Percentiles rank a stretch among this genome's conserved stretches.
Evolutionary conservation across 2,329 filamentous ascomycete genomes (phyloP).

Genomic region (Bipolaris bicolor): DNA sequence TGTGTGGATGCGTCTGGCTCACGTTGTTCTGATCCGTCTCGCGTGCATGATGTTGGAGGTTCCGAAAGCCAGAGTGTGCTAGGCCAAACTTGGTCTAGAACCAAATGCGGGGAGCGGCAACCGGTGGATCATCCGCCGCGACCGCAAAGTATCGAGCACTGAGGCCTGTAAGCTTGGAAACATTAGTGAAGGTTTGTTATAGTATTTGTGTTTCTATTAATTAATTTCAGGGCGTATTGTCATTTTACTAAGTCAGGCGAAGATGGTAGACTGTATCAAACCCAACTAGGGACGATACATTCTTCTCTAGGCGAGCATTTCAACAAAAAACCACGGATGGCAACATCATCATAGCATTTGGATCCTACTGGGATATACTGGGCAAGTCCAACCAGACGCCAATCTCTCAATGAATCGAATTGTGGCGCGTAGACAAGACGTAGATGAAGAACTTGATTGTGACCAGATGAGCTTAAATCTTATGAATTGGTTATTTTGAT

Average conservation of each 20-base stretch:
- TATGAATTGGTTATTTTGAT: background rate
- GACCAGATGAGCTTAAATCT: background rate
- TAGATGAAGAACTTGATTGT: background rate
- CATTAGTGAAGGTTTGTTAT: background rate
- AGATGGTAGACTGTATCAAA: background rate
- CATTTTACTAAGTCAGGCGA: background rate
- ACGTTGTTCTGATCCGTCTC: slow-evolving; percentile 17
- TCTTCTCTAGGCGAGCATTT: background rate
- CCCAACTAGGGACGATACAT: background rate
- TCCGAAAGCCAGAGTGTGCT: slow-evolving; percentile 23
- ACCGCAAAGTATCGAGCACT: background rate
- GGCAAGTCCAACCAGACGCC: background rate
- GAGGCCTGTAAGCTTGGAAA: background rate
- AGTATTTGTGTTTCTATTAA: background rate
- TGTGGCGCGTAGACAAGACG: background rate
- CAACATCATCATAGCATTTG: background rate
- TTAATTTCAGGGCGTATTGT: too few relatives aligned
- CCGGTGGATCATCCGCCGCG: slow-evolving; percentile 13
- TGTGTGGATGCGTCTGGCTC: slow-evolving; percentile 8
- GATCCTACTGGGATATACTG: background rate
- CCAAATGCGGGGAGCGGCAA: slow-evolving; percentile 17
- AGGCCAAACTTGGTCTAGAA: slow-evolving; percentile 12
- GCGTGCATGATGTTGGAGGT: slow-evolving; percentile 28
- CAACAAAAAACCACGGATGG: background rate
- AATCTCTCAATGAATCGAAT: too few relatives aligned